Base-by-base conservation (phyloP, 768 basidiomycete genomes). In the Tephrocybe sp. region DNA sequence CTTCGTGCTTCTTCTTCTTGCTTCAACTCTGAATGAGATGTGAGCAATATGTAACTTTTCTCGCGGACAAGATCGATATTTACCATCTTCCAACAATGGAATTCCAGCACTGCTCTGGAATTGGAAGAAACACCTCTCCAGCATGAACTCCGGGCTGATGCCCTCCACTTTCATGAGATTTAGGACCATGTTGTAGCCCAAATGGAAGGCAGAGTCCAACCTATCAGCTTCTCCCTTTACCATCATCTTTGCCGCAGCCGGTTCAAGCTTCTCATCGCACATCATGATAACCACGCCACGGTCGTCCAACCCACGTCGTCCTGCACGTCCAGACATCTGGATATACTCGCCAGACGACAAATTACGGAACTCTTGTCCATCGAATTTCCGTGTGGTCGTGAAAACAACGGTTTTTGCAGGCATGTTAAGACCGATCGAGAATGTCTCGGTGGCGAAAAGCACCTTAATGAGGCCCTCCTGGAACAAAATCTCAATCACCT, bases 281-380 rank as follows among this genome's bases (percentile, higher is more conserved):
- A 99, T 98, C 93, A 99, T 90, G 61, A 99, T 98, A 45, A 99
- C 97, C 44, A 98, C 93, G 48, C 97, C 97, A n/a, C 97, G 85
- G 55, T 98, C 96, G 67, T 99, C 97, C 53, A 98, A 73, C 37
- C 97, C 97, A 71, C 97, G 85, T 61, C 97, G 87, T 56, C 97
- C 97, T 2, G 97, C 97, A 50, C 97, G 90, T 50, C 97, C 97
- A 0, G 94, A 95, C 97, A 99, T 99, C 64, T 99, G 97, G 61
- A 98, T 97, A 68, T 99, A 99, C 78, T 99, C 97, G 51, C 97
- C 90, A 0, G 87, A 90, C 0, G 93, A 93, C 30, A 99, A 75
- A 64, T 92, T 92, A 23, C 97, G 81, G 74, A 97, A 97, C 61
- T 95, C 93, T 38, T 83, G 84, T 0, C 97, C 97, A 66, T 99